Conservation (phyloP, 257 asterid genomes). For the Nicotiana noctiflora region DNA sequence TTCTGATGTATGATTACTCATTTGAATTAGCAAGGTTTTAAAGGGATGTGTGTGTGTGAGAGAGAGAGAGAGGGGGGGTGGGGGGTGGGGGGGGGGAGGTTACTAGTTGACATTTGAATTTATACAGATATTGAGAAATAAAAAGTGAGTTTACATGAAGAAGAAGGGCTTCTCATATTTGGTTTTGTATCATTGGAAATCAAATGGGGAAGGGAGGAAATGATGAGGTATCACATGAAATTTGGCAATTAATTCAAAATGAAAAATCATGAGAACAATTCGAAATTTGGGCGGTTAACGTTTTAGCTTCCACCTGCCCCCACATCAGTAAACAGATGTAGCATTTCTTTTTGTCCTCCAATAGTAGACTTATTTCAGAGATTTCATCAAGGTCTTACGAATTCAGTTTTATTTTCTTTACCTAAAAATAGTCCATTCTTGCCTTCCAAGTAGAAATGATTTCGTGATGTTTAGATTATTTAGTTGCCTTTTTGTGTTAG, state of each 20-base stretch:
- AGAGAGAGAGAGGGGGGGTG: neutral
- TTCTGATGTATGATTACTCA: too few species aligned
- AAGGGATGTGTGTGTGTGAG: neutral
- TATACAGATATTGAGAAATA: neutral
- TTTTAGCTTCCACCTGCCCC: neutral
- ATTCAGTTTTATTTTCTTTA: neutral
- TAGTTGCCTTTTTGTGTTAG: constrained; percentile 25
- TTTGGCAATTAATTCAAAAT: neutral
- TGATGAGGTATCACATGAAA: neutral
- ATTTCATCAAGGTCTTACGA: neutral
- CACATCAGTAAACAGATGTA: neutral
- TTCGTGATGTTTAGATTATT: neutral
- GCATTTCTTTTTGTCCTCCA: neutral
- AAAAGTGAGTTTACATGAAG: neutral
- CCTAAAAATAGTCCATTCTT: neutral
- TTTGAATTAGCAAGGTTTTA: too few species aligned
- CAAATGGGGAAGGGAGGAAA: neutral
- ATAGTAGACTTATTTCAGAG: neutral
- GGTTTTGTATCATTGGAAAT: neutral
- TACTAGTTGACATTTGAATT: neutral
- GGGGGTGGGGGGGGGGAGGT: neutral
- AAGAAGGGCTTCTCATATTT: neutral
- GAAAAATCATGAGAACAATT: neutral
- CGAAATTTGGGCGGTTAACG: neutral
- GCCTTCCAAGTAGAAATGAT: neutral